These are phyloP conservation scores for Incumbomyces lentus DNA, from an alignment of 2,329 filamentous ascomycete genomes.

Conservation along the genomic window DNA sequence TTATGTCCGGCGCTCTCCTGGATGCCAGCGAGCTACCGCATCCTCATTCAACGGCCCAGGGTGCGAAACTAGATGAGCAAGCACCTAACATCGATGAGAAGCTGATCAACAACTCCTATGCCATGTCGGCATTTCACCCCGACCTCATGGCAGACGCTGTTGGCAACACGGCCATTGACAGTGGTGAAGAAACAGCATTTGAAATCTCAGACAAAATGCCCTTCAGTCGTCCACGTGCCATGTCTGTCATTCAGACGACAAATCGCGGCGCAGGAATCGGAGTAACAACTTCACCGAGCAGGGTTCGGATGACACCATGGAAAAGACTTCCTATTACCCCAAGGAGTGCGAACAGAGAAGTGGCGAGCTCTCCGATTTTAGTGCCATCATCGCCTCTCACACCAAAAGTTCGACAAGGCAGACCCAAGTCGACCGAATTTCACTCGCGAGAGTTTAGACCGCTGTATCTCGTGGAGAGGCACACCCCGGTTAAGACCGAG, in stretches of 20 bases:
- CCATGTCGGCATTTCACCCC: background rate
- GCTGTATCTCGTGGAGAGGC: conserved; percentile 67
- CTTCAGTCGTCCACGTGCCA: background rate
- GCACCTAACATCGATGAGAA: background rate
- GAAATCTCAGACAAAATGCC: background rate
- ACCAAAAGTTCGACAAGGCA: conserved; percentile 32
- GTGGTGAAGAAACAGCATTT: conserved; percentile 5
- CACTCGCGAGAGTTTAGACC: conserved; percentile 62
- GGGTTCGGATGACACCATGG: conserved; percentile 40
- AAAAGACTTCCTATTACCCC: conserved; percentile 37
- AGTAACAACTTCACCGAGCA: conserved; percentile 35
- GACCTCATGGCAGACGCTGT: background rate
- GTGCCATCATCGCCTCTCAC: conserved; percentile 32
- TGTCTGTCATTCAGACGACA: background rate
- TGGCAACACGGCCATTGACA: background rate
- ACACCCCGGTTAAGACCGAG: conserved; percentile 31
- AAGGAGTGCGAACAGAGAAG: conserved; percentile 32
- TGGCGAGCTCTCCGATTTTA: conserved; percentile 25
- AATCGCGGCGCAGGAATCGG: background rate
- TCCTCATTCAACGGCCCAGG: background rate
- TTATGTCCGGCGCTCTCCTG: background rate
- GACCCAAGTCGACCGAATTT: conserved; percentile 43
- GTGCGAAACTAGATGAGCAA: background rate
- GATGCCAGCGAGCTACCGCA: background rate
- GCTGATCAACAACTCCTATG: conserved; percentile 1